Evolutionary conservation across 352 stramenopile genomes (phyloP), one percentile per base, ranked within the genome.

Genomic region (Pythium utonaiense): DNA sequence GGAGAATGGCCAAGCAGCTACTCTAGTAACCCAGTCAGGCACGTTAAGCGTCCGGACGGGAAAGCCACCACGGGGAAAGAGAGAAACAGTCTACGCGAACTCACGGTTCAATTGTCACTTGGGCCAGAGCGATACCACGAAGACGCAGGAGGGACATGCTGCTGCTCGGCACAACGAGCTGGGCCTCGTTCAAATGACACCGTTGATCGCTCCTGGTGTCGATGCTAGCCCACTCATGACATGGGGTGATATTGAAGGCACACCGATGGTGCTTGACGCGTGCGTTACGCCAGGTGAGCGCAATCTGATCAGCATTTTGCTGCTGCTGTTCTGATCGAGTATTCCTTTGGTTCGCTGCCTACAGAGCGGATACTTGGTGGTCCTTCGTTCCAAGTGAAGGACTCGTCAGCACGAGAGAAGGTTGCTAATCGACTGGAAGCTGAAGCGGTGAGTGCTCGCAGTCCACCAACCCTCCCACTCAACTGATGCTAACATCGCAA

Each of bases 221-320:
- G 73, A 90, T 61, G 78, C 75, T 6, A 93, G 80, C 59, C 86
- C 86, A 24, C 49, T 95, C 13, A 90, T 95, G 77, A 95, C 86
- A 0, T 95, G 86, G 86, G 86, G 86, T 28, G 77, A 86, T 16
- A 93, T 95, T 57, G 86, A 92, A 75, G 77, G 67, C 21, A 95
- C 86, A 17, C 86, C 86, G 8, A 78, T 83, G 56, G 73, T 81
- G 40, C 66, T 93, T 13, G 69, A 77, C 19, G 57, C 68, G 6
- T 22, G 61, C 36, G 60, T 64, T 3, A 77, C 68, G 2, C 64
- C 73, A 76, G 71, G 83, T 93, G 62, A 6, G 42, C 12, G 9
- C 51, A 33, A 5, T 10, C 9, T 33, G 28, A 33, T 33, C 28
- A 33, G 28, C 28, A 33, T 33, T 33, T 9, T 33, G 5, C 5